Conservation (phyloP, 1,139 yeast genomes). For the Scheffersomyces illinoinensis region DNA sequence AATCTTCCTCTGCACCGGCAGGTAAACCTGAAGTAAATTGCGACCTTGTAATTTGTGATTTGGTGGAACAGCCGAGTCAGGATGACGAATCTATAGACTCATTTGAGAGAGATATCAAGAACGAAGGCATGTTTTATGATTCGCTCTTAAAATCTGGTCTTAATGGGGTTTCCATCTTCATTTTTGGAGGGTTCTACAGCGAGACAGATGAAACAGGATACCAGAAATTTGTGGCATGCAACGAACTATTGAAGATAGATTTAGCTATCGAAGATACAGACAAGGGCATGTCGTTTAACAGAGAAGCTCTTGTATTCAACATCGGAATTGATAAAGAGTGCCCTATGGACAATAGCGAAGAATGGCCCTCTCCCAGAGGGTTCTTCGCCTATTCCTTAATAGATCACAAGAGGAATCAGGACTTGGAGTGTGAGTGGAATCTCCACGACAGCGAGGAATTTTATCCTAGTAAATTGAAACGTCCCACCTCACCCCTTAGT, state of each 20-base stretch:
- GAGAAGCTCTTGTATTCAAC: constrained; percentile 23
- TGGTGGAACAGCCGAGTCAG: not conserved
- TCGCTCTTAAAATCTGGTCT: constrained; percentile 17
- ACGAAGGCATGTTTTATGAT: constrained; percentile 12
- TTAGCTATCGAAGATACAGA: constrained; percentile 20
- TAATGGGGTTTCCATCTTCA: constrained; percentile 28
- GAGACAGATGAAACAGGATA: constrained; percentile 15
- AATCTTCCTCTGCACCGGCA: not conserved
- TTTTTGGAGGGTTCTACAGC: constrained; percentile 45
- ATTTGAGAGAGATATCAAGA: constrained; percentile 1
- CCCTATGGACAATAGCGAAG: constrained; percentile 1
- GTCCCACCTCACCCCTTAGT: constrained; percentile 9
- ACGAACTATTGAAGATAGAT: constrained; percentile 41
- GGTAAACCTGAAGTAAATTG: constrained; percentile 1
- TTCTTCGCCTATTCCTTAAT: constrained; percentile 39
- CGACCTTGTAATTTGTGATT: not conserved
- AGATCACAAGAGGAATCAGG: constrained; percentile 18
- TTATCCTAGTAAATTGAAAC: not conserved
- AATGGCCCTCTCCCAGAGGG: constrained; percentile 44
- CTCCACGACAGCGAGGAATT: not conserved
- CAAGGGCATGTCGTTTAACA: constrained; percentile 17
- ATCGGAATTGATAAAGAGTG: constrained; percentile 10
- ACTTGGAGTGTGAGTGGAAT: constrained; percentile 5
- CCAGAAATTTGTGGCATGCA: constrained; percentile 30
- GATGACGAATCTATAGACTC: not conserved